A percentile compares a stretch with the other conserved stretches of the same genome.
These are phyloP conservation scores for Serendipita indica DNA, from an alignment of 768 basidiomycete species.

Conservation along the genomic window DNA sequence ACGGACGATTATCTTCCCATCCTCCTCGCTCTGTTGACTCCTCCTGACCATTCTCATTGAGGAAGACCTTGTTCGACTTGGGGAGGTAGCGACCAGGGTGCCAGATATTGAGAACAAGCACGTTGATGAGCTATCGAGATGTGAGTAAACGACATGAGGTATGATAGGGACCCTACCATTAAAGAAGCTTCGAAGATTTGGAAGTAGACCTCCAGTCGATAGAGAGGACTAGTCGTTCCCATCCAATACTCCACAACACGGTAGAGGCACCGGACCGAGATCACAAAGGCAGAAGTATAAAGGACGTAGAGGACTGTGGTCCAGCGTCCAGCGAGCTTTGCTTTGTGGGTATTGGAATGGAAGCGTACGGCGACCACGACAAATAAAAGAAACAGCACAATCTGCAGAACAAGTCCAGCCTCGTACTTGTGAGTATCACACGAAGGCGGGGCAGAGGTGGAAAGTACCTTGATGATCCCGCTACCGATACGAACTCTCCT, in stretches of 20 bases:
- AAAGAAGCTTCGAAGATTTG: slow-evolving; percentile 2
- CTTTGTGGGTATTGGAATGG: not conserved
- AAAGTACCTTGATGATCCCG: slow-evolving; percentile 5
- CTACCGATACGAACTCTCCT: slow-evolving; percentile 1
- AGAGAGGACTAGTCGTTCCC: not conserved
- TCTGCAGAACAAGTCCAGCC: slow-evolving; percentile 5
- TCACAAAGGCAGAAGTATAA: slow-evolving; percentile 1
- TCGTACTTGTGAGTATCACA: not conserved
- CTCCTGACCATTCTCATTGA: slow-evolving; percentile 3
- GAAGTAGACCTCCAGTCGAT: not conserved
- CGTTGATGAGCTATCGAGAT: slow-evolving; percentile 7
- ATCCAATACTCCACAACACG: slow-evolving; percentile 6
- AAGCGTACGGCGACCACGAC: not conserved
- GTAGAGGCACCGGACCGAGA: slow-evolving; percentile 7
- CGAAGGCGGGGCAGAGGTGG: not conserved
- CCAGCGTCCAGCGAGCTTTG: slow-evolving; percentile 1
- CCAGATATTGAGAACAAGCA: not conserved
- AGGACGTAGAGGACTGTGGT: slow-evolving; percentile 5
- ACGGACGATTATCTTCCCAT: slow-evolving; percentile 8
- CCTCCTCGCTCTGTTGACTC: not conserved
- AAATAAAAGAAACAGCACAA: not conserved
- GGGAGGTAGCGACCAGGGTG: slow-evolving; percentile 2
- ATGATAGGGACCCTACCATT: not conserved
- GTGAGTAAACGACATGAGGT: too few relatives aligned
- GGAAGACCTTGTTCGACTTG: not conserved